These are phyloP conservation scores for Marsdenia floribunda DNA, from an alignment of 257 asterid genomes.

Conservation along the genomic window DNA sequence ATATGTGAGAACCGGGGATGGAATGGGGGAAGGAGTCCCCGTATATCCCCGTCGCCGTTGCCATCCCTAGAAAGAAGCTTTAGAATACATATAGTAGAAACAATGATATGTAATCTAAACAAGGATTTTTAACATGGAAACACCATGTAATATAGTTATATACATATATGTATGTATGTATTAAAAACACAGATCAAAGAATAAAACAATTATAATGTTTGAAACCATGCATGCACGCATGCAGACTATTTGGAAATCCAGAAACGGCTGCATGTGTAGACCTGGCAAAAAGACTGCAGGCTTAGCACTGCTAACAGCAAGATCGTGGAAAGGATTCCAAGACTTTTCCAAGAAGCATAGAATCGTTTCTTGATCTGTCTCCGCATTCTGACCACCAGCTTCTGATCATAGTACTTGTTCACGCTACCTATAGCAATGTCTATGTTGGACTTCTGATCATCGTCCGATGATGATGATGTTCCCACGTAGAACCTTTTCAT, in stretches of 20 bases:
- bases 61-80: too few species aligned
- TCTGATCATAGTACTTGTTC: constrained; percentile 24
- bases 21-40: too few species aligned
- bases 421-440: constrained; percentile 35
- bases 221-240: too few species aligned
- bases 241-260: constrained; percentile 9
- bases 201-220: background rate
- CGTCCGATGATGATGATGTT: background rate
- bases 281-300: constrained; percentile 37
- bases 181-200: background rate
- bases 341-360: constrained; percentile 16
- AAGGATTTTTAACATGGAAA: too few species aligned
- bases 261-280: constrained; percentile 16
- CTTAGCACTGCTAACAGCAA: constrained; percentile 24
- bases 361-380: constrained; percentile 22
- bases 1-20: too few species aligned
- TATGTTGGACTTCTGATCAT: constrained; percentile 17
- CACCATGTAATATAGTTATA: too few species aligned
- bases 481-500: constrained; percentile 28
- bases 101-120: too few species aligned
- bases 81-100: too few species aligned
- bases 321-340: constrained; percentile 20
- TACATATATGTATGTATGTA: too few species aligned
- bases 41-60: too few species aligned
- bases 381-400: constrained; percentile 19